Conservation (phyloP, 208 protist species). For the Crithidia expoeki region DNA sequence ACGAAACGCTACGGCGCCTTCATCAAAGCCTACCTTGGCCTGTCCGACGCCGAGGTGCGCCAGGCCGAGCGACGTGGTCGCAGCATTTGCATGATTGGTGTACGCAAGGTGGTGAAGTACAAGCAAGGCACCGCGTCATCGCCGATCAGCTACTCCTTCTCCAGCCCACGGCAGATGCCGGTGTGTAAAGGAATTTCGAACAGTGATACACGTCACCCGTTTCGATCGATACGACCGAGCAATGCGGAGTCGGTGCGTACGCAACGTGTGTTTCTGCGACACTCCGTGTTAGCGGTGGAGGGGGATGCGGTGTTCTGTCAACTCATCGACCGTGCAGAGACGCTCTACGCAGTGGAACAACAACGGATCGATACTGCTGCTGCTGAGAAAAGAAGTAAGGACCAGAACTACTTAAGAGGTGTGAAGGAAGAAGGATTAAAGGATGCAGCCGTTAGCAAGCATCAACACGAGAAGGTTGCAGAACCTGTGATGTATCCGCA, state of each 20-base stretch:
- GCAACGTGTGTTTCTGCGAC: slow-evolving; percentile 55
- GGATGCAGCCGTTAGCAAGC: too few relatives aligned
- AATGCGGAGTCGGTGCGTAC: slow-evolving; percentile 35
- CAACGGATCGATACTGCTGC: slow-evolving; percentile 23
- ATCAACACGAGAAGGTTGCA: background rate
- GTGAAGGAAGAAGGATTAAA: too few relatives aligned
- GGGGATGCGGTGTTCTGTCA: slow-evolving; percentile 78
- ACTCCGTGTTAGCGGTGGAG: slow-evolving; percentile 85
- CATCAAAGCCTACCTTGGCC: slow-evolving; percentile 69
- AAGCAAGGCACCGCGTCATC: background rate
- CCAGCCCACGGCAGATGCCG: slow-evolving; percentile 18
- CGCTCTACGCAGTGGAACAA: slow-evolving; percentile 40
- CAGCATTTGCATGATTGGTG: slow-evolving; percentile 68
- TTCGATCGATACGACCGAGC: background rate
- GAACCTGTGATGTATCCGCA: slow-evolving; percentile 18
- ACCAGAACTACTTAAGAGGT: too few relatives aligned
- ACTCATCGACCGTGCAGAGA: slow-evolving; percentile 56
- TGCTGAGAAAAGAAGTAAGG: too few relatives aligned
- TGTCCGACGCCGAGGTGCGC: slow-evolving; percentile 50
- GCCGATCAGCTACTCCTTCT: slow-evolving; percentile 14
- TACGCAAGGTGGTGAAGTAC: slow-evolving; percentile 23
- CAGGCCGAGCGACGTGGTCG: slow-evolving; percentile 54
- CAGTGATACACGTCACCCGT: background rate
- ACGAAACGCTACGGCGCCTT: slow-evolving; percentile 69
- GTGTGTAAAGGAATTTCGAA: background rate